These are phyloP conservation scores for Pseudisothecium myosuroides DNA, from an alignment of 225 moss, liverwort and hornwort genomes.

Conservation along the genomic window DNA sequence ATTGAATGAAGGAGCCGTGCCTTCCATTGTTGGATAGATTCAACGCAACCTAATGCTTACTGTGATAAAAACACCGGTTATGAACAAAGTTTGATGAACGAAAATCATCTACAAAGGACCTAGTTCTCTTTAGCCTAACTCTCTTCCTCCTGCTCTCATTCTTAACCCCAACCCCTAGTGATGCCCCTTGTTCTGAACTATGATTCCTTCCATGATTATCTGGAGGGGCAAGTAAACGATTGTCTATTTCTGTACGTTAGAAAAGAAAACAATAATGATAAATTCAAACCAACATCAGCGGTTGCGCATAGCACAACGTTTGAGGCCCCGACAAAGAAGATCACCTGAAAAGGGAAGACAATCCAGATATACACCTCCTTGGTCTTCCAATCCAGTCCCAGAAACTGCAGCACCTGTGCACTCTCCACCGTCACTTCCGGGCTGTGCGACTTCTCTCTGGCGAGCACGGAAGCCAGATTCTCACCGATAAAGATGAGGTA, in stretches of 20 bases:
- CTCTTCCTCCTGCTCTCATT: neutral
- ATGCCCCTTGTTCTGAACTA: neutral
- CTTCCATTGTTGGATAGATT: neutral
- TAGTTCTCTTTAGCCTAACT: neutral
- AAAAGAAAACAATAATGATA: neutral
- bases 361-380: constrained; percentile 88
- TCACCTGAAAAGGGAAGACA: constrained; percentile 66
- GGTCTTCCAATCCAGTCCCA: constrained; percentile 48
- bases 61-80: neutral
- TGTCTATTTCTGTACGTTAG: neutral
- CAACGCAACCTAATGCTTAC: neutral
- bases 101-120: neutral
- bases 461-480: constrained; percentile 76
- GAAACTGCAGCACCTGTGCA: neutral
- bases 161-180: neutral
- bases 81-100: neutral
- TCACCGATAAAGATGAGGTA: constrained; percentile 94
- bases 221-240: neutral
- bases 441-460: neutral
- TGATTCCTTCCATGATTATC: neutral
- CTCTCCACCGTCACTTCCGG: neutral
- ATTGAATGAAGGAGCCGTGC: neutral
- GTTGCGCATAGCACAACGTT: neutral
- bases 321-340: neutral
- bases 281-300: neutral